A percentile compares a stretch with the other conserved stretches of the same genome.
Evolutionary conservation across 2,329 filamentous ascomycete genomes (phyloP).

Genomic region (Hymenoscyphus albidus): DNA sequence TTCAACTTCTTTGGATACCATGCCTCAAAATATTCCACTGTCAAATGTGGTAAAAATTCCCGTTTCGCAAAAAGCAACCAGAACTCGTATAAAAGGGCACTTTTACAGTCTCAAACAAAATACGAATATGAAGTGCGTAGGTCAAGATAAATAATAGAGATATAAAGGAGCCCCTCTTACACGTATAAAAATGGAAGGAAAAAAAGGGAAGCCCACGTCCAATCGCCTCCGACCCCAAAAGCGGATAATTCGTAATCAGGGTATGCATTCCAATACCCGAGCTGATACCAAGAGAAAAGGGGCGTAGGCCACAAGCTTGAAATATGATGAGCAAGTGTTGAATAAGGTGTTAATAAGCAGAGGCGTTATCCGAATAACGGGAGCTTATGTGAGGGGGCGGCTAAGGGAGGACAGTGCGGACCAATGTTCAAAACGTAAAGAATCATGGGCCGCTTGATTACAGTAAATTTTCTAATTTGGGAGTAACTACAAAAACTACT

Average conservation of each 20-base stretch:
- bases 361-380: not conserved
- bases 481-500: too few species aligned
- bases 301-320: not conserved
- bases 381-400: not conserved
- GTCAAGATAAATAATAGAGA: not conserved
- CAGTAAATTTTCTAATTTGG: too few species aligned
- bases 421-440: too few species aligned
- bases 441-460: too few species aligned
- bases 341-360: not conserved
- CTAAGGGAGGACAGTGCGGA: not conserved
- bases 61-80: too few species aligned
- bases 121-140: not conserved
- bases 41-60: too few species aligned
- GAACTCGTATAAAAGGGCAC: not conserved
- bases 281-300: not conserved
- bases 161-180: not conserved
- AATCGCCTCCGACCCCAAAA: not conserved
- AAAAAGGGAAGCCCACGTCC: not conserved
- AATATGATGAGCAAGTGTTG: not conserved
- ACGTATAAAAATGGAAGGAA: not conserved
- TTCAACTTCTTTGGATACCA: not conserved
- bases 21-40: not conserved
- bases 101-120: not conserved
- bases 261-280: not conserved
- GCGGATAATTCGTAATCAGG: not conserved